These are phyloP conservation scores for Lanzia echinophila DNA, from an alignment of 2,329 filamentous ascomycete species.

Conservation along the genomic window DNA sequence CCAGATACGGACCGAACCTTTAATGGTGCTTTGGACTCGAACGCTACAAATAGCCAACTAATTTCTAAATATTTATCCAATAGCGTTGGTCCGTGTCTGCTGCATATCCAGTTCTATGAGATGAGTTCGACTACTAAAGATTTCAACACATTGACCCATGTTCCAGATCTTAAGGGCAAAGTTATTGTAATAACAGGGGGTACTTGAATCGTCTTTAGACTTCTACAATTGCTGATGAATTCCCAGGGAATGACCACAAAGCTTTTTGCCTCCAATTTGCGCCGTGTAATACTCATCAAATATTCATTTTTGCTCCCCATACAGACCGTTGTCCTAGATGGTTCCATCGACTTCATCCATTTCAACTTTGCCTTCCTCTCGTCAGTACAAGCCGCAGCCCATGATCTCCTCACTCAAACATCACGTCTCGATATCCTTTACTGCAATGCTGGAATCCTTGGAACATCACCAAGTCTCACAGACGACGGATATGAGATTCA, in stretches of 20 bases:
- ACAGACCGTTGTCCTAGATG: no score
- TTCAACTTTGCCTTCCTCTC: conserved; percentile 40
- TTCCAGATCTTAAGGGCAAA: not conserved
- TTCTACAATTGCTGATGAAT: no score
- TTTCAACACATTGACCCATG: not conserved
- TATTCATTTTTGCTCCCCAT: conserved; percentile 35
- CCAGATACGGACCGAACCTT: no score
- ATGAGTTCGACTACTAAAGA: no score
- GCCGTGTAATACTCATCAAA: conserved; percentile 32
- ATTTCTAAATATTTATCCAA: no score
- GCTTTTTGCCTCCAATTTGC: not conserved
- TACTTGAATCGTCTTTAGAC: no score
- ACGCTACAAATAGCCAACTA: no score
- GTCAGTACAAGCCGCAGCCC: conserved; percentile 35
- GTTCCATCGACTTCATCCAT: conserved; percentile 32
- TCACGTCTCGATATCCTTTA: conserved; percentile 39
- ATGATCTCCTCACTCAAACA: conserved; percentile 31
- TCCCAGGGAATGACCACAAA: no score
- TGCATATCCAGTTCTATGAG: not conserved
- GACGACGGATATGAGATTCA: conserved; percentile 42
- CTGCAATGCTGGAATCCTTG: conserved; percentile 41
- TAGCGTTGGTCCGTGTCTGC: not conserved
- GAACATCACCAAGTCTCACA: conserved; percentile 31
- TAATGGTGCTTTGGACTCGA: no score
- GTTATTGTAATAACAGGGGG: not conserved